Evolutionary conservation across 495 filamentous ascomycete species (phyloP), one percentile per base, ranked within the genome.

Genomic region (Bacidia rubella): DNA sequence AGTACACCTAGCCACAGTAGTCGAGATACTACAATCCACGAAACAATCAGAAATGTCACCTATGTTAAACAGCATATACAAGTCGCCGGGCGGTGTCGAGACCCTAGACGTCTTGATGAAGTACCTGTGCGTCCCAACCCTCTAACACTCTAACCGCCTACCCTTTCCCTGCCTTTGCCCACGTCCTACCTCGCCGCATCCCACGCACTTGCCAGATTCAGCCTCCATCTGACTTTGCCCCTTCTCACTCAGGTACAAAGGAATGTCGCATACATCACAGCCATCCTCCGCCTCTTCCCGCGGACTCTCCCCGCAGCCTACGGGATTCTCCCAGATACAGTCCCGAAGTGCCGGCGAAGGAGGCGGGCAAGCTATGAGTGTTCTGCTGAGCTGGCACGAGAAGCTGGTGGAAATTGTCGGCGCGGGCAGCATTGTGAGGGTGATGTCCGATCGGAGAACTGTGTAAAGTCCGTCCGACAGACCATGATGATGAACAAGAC

Each of bases 371-470:
- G 84, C 82, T 43, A 94, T 94, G 89, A 94, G 89, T 58, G 89
- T 96, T 42, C 62, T 96, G 61, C 69, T 96, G 57, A 93, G 84
- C 63, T 96, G 89, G 89, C 89, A 95, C 62, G 89, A 96, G 75
- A 95, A 93, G 75, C 71, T 93, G 43, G 87, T 95, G 1, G 89
- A 95, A 60, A 77, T 96, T 59, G 81, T 86, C 19, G 90, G 90
- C 35, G 74, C 84, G 59, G 90, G 89, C 17, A 82, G 83, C 66
- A 90, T 96, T 70, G 82, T 87, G 56, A 74, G 90, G 57, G 82
- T 85, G 48, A 94, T 96, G 88, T 87, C 86, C 22, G 90, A 96
- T 73, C 82, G 87, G 66, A 74, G 89, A 64, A 94, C 82, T 56
- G 87, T 94, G 57, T 95, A 71, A 78, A 35, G 41, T 25, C 5